Percentiles rank a stretch among this genome's conserved stretches.
phyloP scores from a whole-genome alignment of 1,139 yeast species.

The Yamadazyma sp. region DNA sequence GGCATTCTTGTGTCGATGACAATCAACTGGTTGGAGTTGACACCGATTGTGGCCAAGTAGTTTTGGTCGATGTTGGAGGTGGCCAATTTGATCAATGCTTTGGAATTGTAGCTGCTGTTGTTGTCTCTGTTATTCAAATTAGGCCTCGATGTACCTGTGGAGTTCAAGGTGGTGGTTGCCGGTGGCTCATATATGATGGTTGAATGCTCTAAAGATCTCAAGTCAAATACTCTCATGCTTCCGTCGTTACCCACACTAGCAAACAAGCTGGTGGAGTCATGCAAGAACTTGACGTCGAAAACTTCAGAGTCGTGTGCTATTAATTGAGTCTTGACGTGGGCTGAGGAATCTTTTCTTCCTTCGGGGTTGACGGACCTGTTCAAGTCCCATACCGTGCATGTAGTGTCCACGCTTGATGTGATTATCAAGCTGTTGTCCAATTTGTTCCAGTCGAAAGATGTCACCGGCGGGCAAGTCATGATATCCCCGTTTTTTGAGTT shows the following conservation, averaged over 20 bases:
- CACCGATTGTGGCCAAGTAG: conserved; percentile 74
- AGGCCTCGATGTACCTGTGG: conserved; percentile 10
- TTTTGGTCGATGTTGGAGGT: conserved; percentile 83
- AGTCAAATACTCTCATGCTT: conserved; percentile 86
- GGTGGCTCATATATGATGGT: conserved; percentile 83
- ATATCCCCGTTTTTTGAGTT: conserved; percentile 26
- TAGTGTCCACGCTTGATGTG: conserved; percentile 90
- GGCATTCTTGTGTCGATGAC: conserved; percentile 87
- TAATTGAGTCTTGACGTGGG: conserved; percentile 86
- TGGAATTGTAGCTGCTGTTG: conserved; percentile 30
- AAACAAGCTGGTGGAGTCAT: conserved; percentile 75
- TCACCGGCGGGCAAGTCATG: conserved; percentile 73
- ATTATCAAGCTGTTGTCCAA: conserved; percentile 70
- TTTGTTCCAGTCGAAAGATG: conserved; percentile 91
- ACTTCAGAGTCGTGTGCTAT: conserved; percentile 97
- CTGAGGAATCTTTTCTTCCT: conserved; percentile 44
- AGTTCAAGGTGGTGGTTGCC: conserved; percentile 10
- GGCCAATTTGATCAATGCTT: conserved; percentile 71
- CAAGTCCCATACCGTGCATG: conserved; percentile 95
- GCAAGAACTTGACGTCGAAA: conserved; percentile 83
- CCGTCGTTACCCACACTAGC: conserved; percentile 97
- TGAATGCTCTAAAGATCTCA: conserved; percentile 86
- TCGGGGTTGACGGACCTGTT: conserved; percentile 26
- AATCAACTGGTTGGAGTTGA: conserved; percentile 63
- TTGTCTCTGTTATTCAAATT: conserved; percentile 5